Conservation (phyloP, 352 stramenopile species). For the Pythium graminicola region DNA sequence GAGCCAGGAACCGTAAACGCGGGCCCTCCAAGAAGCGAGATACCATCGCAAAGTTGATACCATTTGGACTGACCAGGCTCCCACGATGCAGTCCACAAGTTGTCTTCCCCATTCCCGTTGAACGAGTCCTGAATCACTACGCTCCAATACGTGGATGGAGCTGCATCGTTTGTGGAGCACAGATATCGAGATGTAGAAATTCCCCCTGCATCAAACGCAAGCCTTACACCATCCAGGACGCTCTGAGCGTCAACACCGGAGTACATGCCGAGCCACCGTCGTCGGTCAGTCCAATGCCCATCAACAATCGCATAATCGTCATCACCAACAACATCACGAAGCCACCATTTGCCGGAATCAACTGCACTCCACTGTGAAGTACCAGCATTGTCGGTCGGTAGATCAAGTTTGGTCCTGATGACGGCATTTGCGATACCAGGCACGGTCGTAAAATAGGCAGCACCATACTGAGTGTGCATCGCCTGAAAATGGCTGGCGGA, state of each 20-base stretch:
- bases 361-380: conserved; percentile 40
- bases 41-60: conserved; percentile 48
- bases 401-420: conserved; percentile 26
- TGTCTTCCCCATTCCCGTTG: conserved; percentile 48
- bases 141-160: conserved; percentile 41
- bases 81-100: conserved; percentile 52
- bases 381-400: conserved; percentile 40
- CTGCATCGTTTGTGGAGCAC: conserved; percentile 54
- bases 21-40: conserved; percentile 39
- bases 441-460: conserved; percentile 45
- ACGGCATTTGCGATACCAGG: conserved; percentile 44
- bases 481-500: conserved; percentile 38
- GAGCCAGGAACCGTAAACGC: conserved; percentile 26
- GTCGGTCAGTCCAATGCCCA: conserved; percentile 21
- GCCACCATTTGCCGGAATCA: conserved; percentile 53
- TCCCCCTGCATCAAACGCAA: conserved; percentile 41
- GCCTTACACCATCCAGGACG: conserved; percentile 31
- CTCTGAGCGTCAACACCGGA: conserved; percentile 32
- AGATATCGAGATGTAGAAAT: conserved; percentile 44
- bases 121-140: conserved; percentile 47
- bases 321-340: conserved; percentile 37
- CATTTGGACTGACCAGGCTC: conserved; percentile 26
- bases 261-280: conserved; percentile 56
- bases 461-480: conserved; percentile 40
- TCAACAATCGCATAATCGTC: conserved; percentile 27